Evolutionary conservation across 2,329 filamentous ascomycete genomes (phyloP).

Genomic region (Aphanocladium album): DNA sequence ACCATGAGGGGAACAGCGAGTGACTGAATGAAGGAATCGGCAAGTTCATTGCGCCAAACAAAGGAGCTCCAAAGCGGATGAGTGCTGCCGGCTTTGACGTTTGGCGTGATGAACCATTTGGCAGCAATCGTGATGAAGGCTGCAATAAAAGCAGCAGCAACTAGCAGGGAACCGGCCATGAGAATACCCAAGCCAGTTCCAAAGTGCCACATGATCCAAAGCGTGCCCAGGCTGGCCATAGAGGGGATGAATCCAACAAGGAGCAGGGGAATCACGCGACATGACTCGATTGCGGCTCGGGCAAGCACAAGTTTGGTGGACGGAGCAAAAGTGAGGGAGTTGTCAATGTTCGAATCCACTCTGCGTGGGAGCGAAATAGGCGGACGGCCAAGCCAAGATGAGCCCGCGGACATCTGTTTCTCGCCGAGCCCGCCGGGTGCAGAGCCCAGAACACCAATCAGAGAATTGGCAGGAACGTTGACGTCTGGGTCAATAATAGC

Average conservation of each 20-base stretch:
- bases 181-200: constrained; percentile 16
- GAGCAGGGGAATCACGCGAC: constrained; percentile 16
- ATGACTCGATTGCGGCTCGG: constrained; percentile 16
- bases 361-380: constrained; percentile 18
- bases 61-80: constrained; percentile 21
- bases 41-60: constrained; percentile 40
- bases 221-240: constrained; percentile 1
- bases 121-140: constrained; percentile 14
- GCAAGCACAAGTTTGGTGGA: constrained; percentile 13
- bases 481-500: constrained; percentile 17
- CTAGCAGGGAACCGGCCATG: constrained; percentile 11
- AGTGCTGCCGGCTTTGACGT: constrained; percentile 16
- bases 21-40: constrained; percentile 52
- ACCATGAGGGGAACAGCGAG: constrained; percentile 18
- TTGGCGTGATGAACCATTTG: constrained; percentile 19
- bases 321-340: constrained; percentile 18
- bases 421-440: constrained; percentile 7
- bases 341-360: constrained; percentile 14
- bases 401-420: constrained; percentile 17
- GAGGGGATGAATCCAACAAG: constrained; percentile 10
- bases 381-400: constrained; percentile 20
- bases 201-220: constrained; percentile 14
- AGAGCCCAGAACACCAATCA: constrained; percentile 19
- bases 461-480: constrained; percentile 14
- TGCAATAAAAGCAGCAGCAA: constrained; percentile 6